These are phyloP conservation scores for Henckelia pumila DNA, from an alignment of 257 asterid genomes.

Conservation along the genomic window DNA sequence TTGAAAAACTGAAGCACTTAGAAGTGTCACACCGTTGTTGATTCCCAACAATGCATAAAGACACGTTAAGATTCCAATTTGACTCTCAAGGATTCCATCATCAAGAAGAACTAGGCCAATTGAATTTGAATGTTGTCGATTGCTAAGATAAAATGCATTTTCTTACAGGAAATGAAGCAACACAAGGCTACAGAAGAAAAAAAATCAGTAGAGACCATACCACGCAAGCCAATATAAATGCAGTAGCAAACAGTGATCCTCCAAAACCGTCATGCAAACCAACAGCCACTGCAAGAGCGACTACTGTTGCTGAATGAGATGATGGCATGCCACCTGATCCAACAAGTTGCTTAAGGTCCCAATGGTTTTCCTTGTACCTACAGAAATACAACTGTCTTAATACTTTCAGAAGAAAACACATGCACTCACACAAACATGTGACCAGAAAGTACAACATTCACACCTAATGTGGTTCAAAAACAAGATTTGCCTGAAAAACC, in stretches of 20 bases:
- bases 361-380: constrained; percentile 86
- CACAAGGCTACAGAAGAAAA: background rate
- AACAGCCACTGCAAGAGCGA: constrained; percentile 77
- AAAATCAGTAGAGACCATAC: constrained; percentile 40
- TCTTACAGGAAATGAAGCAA: background rate
- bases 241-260: constrained; percentile 65
- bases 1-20: background rate
- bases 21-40: no score
- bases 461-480: no score
- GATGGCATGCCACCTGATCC: constrained; percentile 99
- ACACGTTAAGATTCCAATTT: background rate
- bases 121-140: background rate
- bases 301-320: constrained; percentile 92
- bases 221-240: constrained; percentile 80
- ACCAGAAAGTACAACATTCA: no score
- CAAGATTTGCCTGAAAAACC: background rate
- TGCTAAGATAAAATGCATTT: background rate
- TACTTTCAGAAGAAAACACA: constrained; percentile 16
- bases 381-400: constrained; percentile 35
- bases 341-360: constrained; percentile 78
- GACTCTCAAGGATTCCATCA: background rate
- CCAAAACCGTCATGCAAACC: constrained; percentile 89
- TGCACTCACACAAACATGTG: background rate
- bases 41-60: background rate
- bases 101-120: background rate